Base-by-base conservation (phyloP, 2,329 filamentous ascomycete species). In the Aspergillus tubingensis region DNA sequence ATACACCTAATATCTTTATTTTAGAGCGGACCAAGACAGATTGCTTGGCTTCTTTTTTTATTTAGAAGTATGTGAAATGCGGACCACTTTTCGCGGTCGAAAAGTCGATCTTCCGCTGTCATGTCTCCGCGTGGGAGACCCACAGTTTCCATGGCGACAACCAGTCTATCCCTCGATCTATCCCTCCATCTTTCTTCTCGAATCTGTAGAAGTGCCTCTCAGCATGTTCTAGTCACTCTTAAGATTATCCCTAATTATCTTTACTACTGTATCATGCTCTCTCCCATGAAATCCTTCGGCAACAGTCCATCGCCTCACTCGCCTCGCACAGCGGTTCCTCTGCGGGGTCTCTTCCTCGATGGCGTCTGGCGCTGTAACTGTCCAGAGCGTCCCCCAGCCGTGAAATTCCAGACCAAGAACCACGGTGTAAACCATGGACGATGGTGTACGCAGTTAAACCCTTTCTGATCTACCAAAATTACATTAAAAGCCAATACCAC, bases 391-490 rank as follows among this genome's bases (percentile, higher is more conserved):
- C 75, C 82, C 2, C 83, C 82, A 17, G 85, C 85, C 2, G 76
- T 80, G 25, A 82, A 82, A 55, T 82, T 85, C 62, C 79, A 85
- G 66, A 81, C 82, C 1, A 86, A 85, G 69, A 88, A 87, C 62
- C 79, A 81, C 30, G 81, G 82, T 10, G 72, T 73, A 48, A 88
- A 88, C 64, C 77, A 85, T 60, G 85, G 85, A 10, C 74, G 80
- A 66, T 84, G 80, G 79, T 86, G 79, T 81, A 74, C 53, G 74
- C 5, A 23, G 13, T 36, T 5, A 2, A 25, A 15, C 11, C 11
- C 11, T 36, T n/a, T n/a, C 17, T 21, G n/a, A n/a, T 19, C 30
- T 38, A 19, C 25, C 13, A n/a, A 27, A 19, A 4, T 23, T n/a
- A 15, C n/a, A 3, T 5, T 10, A 10, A 17, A 38, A 21, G 15